Percentiles rank a stretch among this genome's conserved stretches.
Evolutionary conservation across 2,329 filamentous ascomycete species (phyloP).

Genomic region (Dactylellina drechsleri): DNA sequence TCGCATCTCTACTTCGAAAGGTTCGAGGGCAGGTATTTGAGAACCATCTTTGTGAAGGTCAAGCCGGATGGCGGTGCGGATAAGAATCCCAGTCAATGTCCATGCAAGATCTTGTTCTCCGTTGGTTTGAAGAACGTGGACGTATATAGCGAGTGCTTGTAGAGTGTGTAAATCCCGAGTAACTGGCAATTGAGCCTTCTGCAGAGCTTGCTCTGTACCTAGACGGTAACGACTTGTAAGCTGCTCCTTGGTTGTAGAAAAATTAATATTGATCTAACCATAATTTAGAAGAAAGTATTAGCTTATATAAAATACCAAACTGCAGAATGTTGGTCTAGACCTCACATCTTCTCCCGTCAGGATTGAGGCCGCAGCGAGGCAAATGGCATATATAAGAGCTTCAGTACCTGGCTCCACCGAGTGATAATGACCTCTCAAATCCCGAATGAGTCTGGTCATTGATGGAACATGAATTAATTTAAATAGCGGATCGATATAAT

Average conservation of each 20-base stretch:
- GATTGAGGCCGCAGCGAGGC: slow-evolving; percentile 67
- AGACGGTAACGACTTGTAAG: slow-evolving; percentile 67
- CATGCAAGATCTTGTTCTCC: slow-evolving; percentile 65
- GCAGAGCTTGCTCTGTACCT: slow-evolving; percentile 68
- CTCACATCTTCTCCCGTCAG: slow-evolving; percentile 60
- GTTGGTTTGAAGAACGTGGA: slow-evolving; percentile 67
- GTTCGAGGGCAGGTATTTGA: slow-evolving; percentile 66
- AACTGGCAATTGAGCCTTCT: slow-evolving; percentile 68
- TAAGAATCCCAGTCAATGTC: slow-evolving; percentile 70
- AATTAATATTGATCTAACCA: slow-evolving; percentile 59
- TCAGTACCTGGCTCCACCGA: slow-evolving; percentile 61
- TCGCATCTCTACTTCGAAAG: slow-evolving; percentile 72
- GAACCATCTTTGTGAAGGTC: slow-evolving; percentile 71
- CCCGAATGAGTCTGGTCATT: slow-evolving; percentile 59
- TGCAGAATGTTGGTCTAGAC: slow-evolving; percentile 43
- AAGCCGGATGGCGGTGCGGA: slow-evolving; percentile 70
- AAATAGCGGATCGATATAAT: slow-evolving; percentile 56
- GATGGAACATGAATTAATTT: slow-evolving; percentile 60
- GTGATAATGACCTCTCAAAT: slow-evolving; percentile 61
- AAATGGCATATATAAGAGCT: slow-evolving; percentile 68
- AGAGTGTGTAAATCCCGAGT: slow-evolving; percentile 68
- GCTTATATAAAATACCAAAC: not conserved
- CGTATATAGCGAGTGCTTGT: slow-evolving; percentile 69
- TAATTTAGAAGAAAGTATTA: not conserved
- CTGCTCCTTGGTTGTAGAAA: slow-evolving; percentile 63